These are phyloP conservation scores for Wallacemonas sp. DNA, from an alignment of 208 protist species.

Conservation along the genomic window DNA sequence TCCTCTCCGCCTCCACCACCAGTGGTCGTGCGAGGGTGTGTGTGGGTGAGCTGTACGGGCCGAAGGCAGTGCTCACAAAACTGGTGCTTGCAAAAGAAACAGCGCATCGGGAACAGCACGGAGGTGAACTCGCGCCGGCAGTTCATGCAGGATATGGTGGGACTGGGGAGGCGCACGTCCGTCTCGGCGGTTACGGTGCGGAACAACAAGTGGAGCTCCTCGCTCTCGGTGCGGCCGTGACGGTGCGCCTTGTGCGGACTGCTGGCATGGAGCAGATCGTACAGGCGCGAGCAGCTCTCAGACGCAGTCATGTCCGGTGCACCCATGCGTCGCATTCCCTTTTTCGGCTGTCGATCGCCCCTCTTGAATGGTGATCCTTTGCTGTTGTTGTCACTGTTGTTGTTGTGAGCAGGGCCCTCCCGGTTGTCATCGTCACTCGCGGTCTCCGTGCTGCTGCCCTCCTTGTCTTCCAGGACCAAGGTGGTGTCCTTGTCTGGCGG, in stretches of 20 bases:
- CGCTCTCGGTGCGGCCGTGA: background rate
- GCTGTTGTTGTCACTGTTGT: no score
- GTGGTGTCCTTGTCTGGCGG: no score
- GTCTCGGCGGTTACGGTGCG: constrained; percentile 12
- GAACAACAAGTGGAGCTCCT: constrained; percentile 1
- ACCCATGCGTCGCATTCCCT: background rate
- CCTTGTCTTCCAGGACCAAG: no score
- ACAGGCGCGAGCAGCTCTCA: background rate
- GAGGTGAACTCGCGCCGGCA: constrained; percentile 70
- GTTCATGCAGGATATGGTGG: constrained; percentile 41
- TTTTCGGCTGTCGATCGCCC: background rate
- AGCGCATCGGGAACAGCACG: constrained; percentile 56
- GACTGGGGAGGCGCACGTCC: constrained; percentile 44
- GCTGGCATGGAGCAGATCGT: background rate
- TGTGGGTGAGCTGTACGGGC: constrained; percentile 25
- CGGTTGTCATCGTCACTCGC: no score
- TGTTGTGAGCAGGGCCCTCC: no score
- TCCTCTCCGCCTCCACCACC: no score
- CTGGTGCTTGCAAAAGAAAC: constrained; percentile 63
- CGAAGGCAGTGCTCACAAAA: constrained; percentile 67
- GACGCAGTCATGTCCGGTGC: background rate
- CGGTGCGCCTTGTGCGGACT: background rate
- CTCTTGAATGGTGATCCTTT: background rate
- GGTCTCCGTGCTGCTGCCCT: no score
- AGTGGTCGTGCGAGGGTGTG: background rate